phyloP scores from a whole-genome alignment of 1,284 basidiomycete genomes.

The Anthracocystis setariae region DNA sequence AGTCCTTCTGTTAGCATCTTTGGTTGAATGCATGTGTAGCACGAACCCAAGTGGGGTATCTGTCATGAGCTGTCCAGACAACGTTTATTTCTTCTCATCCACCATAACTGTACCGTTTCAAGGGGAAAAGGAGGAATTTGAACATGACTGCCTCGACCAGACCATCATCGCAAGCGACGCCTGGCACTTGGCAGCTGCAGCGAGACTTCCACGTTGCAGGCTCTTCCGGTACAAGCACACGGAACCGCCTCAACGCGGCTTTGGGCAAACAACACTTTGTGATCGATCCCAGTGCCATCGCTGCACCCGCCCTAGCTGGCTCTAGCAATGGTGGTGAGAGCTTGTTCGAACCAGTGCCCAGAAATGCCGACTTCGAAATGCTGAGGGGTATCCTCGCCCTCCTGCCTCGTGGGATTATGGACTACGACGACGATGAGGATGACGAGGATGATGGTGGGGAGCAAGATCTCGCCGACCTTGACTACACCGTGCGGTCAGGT shows the following conservation, averaged over 20 bases:
- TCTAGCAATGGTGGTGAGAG: background rate
- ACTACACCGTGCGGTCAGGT: slow-evolving; percentile 18
- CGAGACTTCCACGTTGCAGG: no score
- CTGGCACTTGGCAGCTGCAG: no score
- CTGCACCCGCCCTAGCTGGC: slow-evolving; percentile 3
- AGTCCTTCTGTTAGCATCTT: no score
- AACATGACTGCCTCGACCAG: no score
- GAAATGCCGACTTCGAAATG: slow-evolving; percentile 43
- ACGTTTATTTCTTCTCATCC: no score
- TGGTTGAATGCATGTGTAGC: no score
- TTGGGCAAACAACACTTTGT: slow-evolving; percentile 38
- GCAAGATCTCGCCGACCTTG: slow-evolving; percentile 5
- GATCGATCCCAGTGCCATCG: slow-evolving; percentile 20
- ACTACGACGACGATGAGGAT: slow-evolving; percentile 8
- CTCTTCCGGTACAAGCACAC: background rate
- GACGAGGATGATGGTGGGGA: slow-evolving; percentile 1
- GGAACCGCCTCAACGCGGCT: slow-evolving; percentile 19
- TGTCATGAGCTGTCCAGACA: no score
- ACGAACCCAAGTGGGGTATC: no score
- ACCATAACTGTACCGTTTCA: no score
- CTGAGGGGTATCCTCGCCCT: slow-evolving; percentile 55
- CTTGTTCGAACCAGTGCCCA: slow-evolving; percentile 48
- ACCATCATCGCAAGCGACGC: no score
- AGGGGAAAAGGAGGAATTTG: no score
- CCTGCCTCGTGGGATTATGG: slow-evolving; percentile 25